Conservation (phyloP, 2,329 filamentous ascomycete genomes). For the Aspergillus intermedius region DNA sequence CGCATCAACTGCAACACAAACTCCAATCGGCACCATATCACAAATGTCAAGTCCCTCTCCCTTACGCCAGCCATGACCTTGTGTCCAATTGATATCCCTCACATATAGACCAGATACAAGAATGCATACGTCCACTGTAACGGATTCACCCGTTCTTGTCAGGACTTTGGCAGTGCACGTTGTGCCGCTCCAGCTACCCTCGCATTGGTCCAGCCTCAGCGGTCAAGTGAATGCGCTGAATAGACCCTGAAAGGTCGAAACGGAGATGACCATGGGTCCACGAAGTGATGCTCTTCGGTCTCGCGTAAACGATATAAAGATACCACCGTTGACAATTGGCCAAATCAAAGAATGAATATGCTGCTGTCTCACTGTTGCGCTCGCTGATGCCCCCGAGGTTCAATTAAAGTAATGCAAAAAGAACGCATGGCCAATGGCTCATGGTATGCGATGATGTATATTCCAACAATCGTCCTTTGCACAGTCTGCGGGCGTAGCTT, state of each 20-base stretch:
- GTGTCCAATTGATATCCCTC: background rate
- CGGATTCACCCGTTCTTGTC: background rate
- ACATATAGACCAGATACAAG: background rate
- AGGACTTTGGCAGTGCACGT: background rate
- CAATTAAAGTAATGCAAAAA: conserved; percentile 16
- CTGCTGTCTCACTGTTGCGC: conserved; percentile 46
- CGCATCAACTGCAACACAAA: background rate
- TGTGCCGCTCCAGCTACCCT: background rate
- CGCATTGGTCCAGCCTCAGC: background rate
- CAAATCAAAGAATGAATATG: conserved; percentile 14
- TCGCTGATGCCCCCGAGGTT: conserved; percentile 43
- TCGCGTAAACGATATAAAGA: background rate
- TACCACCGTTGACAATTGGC: background rate
- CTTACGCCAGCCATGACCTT: no score
- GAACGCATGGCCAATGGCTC: conserved; percentile 23
- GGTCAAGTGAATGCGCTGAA: background rate
- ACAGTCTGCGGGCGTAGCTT: conserved; percentile 25
- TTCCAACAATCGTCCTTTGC: conserved; percentile 22
- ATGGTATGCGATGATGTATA: conserved; percentile 13
- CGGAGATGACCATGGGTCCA: background rate
- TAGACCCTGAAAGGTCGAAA: background rate
- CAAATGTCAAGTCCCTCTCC: no score
- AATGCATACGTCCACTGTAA: background rate
- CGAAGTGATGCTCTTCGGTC: background rate
- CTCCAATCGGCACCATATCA: background rate